These are phyloP conservation scores for Orbilia ellipsospora DNA, from an alignment of 2,329 filamentous ascomycete genomes.

Conservation along the genomic window DNA sequence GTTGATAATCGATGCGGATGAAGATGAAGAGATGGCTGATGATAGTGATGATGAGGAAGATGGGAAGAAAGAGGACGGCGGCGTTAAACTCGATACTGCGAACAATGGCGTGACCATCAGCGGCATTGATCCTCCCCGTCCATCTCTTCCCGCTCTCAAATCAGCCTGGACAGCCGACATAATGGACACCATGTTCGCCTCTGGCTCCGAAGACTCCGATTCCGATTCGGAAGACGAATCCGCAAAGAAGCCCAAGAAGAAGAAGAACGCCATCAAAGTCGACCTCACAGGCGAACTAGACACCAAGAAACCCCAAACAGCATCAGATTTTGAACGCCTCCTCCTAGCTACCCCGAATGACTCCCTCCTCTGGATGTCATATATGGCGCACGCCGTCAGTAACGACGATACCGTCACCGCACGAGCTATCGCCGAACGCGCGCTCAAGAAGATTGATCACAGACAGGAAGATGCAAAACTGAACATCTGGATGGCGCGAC, in stretches of 20 bases:
- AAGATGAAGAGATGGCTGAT: conserved; percentile 64
- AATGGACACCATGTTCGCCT: conserved; percentile 67
- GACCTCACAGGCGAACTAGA: conserved; percentile 95
- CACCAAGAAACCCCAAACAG: conserved; percentile 84
- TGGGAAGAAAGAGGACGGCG: conserved; percentile 64
- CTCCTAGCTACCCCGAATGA: conserved; percentile 92
- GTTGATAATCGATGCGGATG: conserved; percentile 62
- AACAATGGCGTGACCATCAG: conserved; percentile 60
- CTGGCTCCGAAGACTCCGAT: conserved; percentile 63
- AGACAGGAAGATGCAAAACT: conserved; percentile 81
- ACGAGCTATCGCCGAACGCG: conserved; percentile 87
- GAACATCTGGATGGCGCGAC: conserved; percentile 92
- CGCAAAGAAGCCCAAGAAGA: conserved; percentile 77
- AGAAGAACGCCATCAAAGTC: conserved; percentile 80
- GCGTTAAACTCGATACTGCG: conserved; percentile 60
- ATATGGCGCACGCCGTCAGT: conserved; percentile 98
- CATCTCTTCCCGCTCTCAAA: conserved; percentile 71
- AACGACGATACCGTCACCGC: conserved; percentile 89
- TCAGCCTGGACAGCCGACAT: conserved; percentile 83
- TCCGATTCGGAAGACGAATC: conserved; percentile 66
- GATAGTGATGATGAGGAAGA: conserved; percentile 62
- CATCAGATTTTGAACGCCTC: conserved; percentile 92
- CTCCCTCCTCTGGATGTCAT: conserved; percentile 92
- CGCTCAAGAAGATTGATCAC: conserved; percentile 89
- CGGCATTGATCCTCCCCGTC: conserved; percentile 37